A percentile compares a stretch with the other conserved stretches of the same genome.
These are phyloP conservation scores for Xylaria multiplex DNA, from an alignment of 2,329 filamentous ascomycete species.

Conservation along the genomic window DNA sequence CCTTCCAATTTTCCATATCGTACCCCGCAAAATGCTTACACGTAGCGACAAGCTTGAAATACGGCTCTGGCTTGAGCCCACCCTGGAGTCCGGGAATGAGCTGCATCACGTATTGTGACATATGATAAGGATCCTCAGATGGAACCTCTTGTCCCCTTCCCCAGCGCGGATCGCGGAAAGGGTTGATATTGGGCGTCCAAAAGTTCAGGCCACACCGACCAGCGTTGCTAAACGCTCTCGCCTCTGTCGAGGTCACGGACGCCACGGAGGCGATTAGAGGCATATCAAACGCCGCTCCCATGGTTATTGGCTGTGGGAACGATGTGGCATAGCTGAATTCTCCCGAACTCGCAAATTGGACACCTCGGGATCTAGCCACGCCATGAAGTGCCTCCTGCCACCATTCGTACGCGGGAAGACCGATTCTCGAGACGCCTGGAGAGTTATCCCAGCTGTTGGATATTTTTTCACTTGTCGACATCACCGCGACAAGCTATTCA, in stretches of 20 bases:
- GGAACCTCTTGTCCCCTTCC: constrained; percentile 70
- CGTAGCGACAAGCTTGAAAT: constrained; percentile 60
- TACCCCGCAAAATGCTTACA: constrained; percentile 70
- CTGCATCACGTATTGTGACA: constrained; percentile 62
- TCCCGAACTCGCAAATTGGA: constrained; percentile 61
- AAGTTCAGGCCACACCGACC: constrained; percentile 66
- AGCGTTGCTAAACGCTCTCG: constrained; percentile 71
- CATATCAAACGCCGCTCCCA: constrained; percentile 72
- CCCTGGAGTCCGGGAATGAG: constrained; percentile 65
- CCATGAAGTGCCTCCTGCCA: constrained; percentile 70
- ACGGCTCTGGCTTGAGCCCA: constrained; percentile 39
- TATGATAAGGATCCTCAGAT: constrained; percentile 63
- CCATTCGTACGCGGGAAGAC: constrained; percentile 66
- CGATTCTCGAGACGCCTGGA: constrained; percentile 62
- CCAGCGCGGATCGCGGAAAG: constrained; percentile 71
- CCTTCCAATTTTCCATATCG: constrained; percentile 62
- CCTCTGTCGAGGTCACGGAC: constrained; percentile 66
- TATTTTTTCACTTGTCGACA: constrained; percentile 65
- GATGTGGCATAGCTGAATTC: constrained; percentile 70
- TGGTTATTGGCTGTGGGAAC: constrained; percentile 71
- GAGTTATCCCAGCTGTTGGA: constrained; percentile 54
- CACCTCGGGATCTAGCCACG: constrained; percentile 61
- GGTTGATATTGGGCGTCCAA: constrained; percentile 76
- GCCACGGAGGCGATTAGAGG: constrained; percentile 67
- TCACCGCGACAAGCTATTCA: constrained; percentile 59